A percentile compares a stretch with the other conserved stretches of the same genome.
phyloP scores from a whole-genome alignment of 441 rosid species.

The Bocquillonia castaneifolia region DNA sequence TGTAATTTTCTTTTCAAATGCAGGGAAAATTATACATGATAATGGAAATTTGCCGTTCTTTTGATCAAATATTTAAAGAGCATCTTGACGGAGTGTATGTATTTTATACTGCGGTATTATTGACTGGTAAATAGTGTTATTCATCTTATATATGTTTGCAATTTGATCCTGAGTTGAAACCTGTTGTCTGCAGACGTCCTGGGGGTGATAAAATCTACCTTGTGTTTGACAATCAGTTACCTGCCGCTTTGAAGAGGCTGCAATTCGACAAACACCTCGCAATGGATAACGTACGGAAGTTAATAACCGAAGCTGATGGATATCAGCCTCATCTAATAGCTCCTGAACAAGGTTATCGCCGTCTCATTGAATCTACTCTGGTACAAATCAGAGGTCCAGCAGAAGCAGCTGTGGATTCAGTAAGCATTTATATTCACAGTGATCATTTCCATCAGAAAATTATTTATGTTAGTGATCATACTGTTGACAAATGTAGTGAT shows the following conservation, averaged over 20 bases:
- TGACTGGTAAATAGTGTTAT: background rate
- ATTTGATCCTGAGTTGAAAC: slow-evolving; percentile 18
- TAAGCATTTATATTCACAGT: slow-evolving; percentile 23
- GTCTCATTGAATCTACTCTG: slow-evolving; percentile 76
- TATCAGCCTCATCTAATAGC: slow-evolving; percentile 94
- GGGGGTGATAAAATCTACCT: slow-evolving; percentile 86
- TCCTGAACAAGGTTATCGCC: slow-evolving; percentile 93
- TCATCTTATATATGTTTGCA: slow-evolving; percentile 13
- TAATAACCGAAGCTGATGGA: slow-evolving; percentile 93
- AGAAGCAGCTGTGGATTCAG: slow-evolving; percentile 93
- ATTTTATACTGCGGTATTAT: slow-evolving; percentile 3
- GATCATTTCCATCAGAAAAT: background rate
- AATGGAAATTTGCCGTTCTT: slow-evolving; percentile 89
- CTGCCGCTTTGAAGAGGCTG: slow-evolving; percentile 78
- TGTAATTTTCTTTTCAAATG: slow-evolving; percentile 22
- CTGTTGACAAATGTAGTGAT: background rate
- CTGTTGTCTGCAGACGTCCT: slow-evolving; percentile 54
- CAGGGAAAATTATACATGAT: slow-evolving; percentile 90
- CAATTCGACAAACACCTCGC: slow-evolving; percentile 87
- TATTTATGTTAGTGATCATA: too few species aligned
- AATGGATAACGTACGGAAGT: slow-evolving; percentile 70
- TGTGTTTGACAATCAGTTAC: slow-evolving; percentile 80
- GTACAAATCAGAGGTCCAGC: slow-evolving; percentile 81
- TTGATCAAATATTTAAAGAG: slow-evolving; percentile 90
- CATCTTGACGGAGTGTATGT: slow-evolving; percentile 83